Evolutionary conservation across 2,329 filamentous ascomycete genomes (phyloP).

Genomic region (Gnomoniopsis sp.): DNA sequence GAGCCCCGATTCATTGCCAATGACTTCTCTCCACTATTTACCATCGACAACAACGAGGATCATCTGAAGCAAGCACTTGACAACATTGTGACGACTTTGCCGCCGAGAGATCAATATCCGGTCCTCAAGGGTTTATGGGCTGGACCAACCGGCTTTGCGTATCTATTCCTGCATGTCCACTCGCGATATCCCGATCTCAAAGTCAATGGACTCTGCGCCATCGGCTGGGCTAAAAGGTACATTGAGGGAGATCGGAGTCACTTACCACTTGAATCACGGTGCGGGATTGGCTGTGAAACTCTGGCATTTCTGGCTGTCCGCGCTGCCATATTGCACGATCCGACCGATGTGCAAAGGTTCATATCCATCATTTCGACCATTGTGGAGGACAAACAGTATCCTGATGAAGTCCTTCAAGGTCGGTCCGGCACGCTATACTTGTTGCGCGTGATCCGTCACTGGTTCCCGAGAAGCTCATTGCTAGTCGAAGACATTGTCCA

Average conservation of each 20-base stretch:
- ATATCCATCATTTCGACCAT: constrained; percentile 36
- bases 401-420: constrained; percentile 64
- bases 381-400: constrained; percentile 35
- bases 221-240: constrained; percentile 46
- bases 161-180: constrained; percentile 50
- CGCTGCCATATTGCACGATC: constrained; percentile 39
- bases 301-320: constrained; percentile 44
- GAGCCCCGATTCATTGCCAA: constrained; percentile 30
- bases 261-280: constrained; percentile 38
- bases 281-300: constrained; percentile 48
- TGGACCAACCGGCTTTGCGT: constrained; percentile 54
- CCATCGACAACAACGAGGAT: constrained; percentile 25
- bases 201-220: constrained; percentile 38
- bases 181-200: constrained; percentile 38
- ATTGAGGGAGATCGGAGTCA: constrained; percentile 36
- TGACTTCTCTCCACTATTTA: constrained; percentile 27
- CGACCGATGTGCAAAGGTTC: constrained; percentile 34
- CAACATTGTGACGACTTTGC: constrained; percentile 32
- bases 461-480: constrained; percentile 46
- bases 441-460: constrained; percentile 58
- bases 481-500: constrained; percentile 52
- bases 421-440: constrained; percentile 67
- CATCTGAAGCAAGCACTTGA: constrained; percentile 33
- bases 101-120: constrained; percentile 33
- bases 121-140: constrained; percentile 42